Percentiles rank a stretch among this genome's conserved stretches.
phyloP scores from a whole-genome alignment of 2,329 filamentous ascomycete genomes.

The Aureobasidium lini region DNA sequence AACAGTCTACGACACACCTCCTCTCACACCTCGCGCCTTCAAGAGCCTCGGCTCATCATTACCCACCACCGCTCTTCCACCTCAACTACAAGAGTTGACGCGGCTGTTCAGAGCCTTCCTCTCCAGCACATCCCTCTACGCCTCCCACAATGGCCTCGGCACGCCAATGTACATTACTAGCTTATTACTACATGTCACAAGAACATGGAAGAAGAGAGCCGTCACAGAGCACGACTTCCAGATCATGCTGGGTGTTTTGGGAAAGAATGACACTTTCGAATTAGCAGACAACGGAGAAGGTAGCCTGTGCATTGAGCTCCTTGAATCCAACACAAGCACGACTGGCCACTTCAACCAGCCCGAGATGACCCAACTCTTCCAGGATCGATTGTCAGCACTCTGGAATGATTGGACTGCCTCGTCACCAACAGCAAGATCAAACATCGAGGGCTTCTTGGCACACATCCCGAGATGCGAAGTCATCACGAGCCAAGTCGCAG shows the following conservation, averaged over 20 bases:
- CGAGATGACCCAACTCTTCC: constrained; percentile 44
- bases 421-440: constrained; percentile 31
- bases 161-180: constrained; percentile 35
- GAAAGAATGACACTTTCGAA: constrained; percentile 22
- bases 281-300: constrained; percentile 37
- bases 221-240: constrained; percentile 41
- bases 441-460: constrained; percentile 45
- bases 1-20: constrained; percentile 26
- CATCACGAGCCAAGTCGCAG: constrained; percentile 43
- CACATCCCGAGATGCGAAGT: constrained; percentile 51
- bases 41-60: neutral
- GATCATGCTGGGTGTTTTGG: constrained; percentile 36
- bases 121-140: constrained; percentile 42
- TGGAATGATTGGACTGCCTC: constrained; percentile 36
- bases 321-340: constrained; percentile 24
- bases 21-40: constrained; percentile 22
- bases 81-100: constrained; percentile 36
- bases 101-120: constrained; percentile 42
- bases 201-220: constrained; percentile 39
- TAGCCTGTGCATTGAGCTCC: constrained; percentile 36
- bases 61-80: constrained; percentile 26
- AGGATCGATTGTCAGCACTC: constrained; percentile 36
- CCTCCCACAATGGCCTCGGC: constrained; percentile 41
- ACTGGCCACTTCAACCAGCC: constrained; percentile 35
- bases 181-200: constrained; percentile 34